These are phyloP conservation scores for Ascoidea asiatica DNA, from an alignment of 805 yeast species.

Conservation along the genomic window DNA sequence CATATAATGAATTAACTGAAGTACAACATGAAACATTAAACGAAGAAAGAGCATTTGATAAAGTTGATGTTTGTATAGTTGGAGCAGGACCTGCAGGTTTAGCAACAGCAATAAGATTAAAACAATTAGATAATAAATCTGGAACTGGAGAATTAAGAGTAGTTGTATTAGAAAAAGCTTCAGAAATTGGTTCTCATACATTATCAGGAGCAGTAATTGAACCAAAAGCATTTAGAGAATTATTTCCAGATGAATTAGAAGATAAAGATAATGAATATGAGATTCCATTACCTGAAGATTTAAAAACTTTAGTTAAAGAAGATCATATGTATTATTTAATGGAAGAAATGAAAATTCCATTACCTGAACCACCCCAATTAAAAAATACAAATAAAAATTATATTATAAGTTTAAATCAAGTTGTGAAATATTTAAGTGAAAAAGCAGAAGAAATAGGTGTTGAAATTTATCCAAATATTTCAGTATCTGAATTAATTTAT, in stretches of 20 bases:
- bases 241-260: constrained; percentile 57
- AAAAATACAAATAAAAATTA: constrained; percentile 67
- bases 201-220: constrained; percentile 92
- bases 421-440: constrained; percentile 71
- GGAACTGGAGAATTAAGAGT: constrained; percentile 66
- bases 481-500: constrained; percentile 70
- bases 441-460: constrained; percentile 90
- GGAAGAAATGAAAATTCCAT: constrained; percentile 42
- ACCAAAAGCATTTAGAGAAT: constrained; percentile 75
- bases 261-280: constrained; percentile 36
- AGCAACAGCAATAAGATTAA: constrained; percentile 81
- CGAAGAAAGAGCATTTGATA: constrained; percentile 68
- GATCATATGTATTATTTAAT: constrained; percentile 67
- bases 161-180: constrained; percentile 82
- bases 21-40: constrained; percentile 34
- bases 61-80: constrained; percentile 87
- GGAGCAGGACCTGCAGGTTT: constrained; percentile 98
- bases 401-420: constrained; percentile 71
- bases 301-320: constrained; percentile 58
- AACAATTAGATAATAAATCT: constrained; percentile 61
- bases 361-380: constrained; percentile 94
- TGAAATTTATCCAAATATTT: constrained; percentile 81
- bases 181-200: constrained; percentile 86
- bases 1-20: constrained; percentile 17
- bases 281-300: constrained; percentile 65